phyloP scores from a whole-genome alignment of 495 filamentous ascomycete species.

The Xanthoparmelia taractica region DNA sequence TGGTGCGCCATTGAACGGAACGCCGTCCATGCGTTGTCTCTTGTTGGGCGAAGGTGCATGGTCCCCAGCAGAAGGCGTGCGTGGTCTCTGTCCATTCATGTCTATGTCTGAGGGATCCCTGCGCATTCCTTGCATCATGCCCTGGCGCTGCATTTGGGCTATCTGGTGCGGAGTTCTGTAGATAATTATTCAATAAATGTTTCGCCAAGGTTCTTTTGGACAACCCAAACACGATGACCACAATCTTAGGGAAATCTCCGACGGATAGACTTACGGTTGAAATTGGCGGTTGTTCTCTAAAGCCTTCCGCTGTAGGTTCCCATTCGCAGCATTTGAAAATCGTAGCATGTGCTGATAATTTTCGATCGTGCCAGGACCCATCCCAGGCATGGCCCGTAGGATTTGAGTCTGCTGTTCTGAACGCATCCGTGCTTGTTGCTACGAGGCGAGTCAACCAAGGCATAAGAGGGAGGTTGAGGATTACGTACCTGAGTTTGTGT shows the following conservation, averaged over 20 bases:
- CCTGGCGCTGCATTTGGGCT: slow-evolving; percentile 57
- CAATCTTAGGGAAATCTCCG: not conserved
- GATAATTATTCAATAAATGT: slow-evolving; percentile 6
- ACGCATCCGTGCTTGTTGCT: slow-evolving; percentile 60
- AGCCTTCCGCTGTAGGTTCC: slow-evolving; percentile 60
- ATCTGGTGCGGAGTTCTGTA: slow-evolving; percentile 43
- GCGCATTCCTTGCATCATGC: slow-evolving; percentile 56
- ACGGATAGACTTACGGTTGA: slow-evolving; percentile 44
- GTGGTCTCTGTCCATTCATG: slow-evolving; percentile 71
- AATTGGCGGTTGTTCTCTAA: slow-evolving; percentile 61
- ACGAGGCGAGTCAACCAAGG: slow-evolving; percentile 27
- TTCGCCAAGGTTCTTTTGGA: not conserved
- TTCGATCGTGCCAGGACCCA: slow-evolving; percentile 38
- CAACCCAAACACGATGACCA: not conserved
- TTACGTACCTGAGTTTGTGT: slow-evolving; percentile 68
- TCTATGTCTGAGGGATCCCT: slow-evolving; percentile 82
- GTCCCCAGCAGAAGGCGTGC: slow-evolving; percentile 73
- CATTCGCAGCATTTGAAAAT: slow-evolving; percentile 45
- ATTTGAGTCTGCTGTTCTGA: slow-evolving; percentile 62
- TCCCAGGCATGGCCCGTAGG: slow-evolving; percentile 57
- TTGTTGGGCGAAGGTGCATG: slow-evolving; percentile 91
- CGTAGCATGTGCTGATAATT: slow-evolving; percentile 47
- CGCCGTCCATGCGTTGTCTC: slow-evolving; percentile 75
- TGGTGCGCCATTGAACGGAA: slow-evolving; percentile 57
- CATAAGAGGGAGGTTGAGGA: not conserved